A percentile compares a stretch with the other conserved stretches of the same genome.
Evolutionary conservation across 768 basidiomycete genomes (phyloP).

Genomic region (Scleroderma citrinum): DNA sequence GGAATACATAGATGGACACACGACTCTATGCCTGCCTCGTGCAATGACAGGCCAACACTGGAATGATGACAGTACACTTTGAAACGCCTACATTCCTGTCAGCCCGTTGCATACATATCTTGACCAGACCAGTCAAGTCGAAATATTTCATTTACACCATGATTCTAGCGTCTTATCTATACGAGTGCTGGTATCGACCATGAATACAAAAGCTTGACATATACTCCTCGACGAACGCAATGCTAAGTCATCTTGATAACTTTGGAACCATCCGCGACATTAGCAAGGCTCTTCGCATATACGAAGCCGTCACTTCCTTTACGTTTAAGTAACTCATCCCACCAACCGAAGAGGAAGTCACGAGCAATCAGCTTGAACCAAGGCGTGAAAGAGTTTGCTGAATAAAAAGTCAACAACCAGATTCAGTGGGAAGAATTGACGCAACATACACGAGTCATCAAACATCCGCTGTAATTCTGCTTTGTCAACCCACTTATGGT

Average conservation of each 20-base stretch:
- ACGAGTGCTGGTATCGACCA: too few species aligned
- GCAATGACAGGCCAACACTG: too few species aligned
- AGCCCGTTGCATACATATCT: too few species aligned
- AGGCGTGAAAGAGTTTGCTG: constrained; percentile 89
- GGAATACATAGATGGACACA: too few species aligned
- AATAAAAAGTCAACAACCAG: not conserved
- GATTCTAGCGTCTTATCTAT: too few species aligned
- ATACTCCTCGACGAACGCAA: not conserved
- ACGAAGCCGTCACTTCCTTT: constrained; percentile 52
- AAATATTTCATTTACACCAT: too few species aligned
- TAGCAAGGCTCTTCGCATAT: constrained; percentile 42
- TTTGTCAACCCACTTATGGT: constrained; percentile 87
- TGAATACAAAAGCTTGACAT: too few species aligned
- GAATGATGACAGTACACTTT: too few species aligned
- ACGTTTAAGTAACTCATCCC: constrained; percentile 80
- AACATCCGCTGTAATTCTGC: constrained; percentile 91
- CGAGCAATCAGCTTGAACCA: constrained; percentile 99
- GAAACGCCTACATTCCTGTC: too few species aligned
- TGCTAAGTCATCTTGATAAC: constrained; percentile 60
- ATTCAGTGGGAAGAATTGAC: constrained; percentile 2
- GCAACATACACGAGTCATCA: constrained; percentile 55
- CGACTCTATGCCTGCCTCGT: too few species aligned
- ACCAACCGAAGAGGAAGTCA: constrained; percentile 97
- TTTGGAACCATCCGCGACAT: constrained; percentile 63
- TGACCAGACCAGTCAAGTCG: too few species aligned